Base-by-base conservation (phyloP, 257 asterid genomes). In the Euphrasia confusa region DNA sequence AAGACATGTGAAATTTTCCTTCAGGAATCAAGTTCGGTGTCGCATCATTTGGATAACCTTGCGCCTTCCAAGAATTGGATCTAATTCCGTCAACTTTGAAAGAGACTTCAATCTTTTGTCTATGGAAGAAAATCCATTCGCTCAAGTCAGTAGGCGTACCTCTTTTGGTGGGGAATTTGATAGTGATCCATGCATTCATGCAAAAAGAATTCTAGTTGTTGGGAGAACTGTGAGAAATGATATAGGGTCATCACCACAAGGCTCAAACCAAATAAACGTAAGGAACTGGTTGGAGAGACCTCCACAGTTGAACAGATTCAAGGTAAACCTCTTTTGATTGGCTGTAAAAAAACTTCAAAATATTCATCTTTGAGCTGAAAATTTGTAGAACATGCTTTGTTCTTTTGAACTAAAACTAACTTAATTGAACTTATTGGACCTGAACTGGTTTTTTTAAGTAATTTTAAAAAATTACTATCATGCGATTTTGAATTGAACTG, bases 31-130 rank as follows among this genome's bases (percentile, higher is more conserved):
- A 61, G 89, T 90, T 65, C 81, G 85, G 53, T 89, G 97, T 75
- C 97, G 99, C 72, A 77, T 92, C 65, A 84, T 92, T 76, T 92
- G 99, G 99, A 79, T 92, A 63, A 83, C 81, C 32, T 67, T 92
- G 72, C 84, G 88, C 39, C 95, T 92, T 60, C 96, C 87, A 30
- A 83, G 68, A 76, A 37, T 67, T 69, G 96, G 91, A 69, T 89
- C 91, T n/a, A 84, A 75, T 73, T 92, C 97, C 50, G 78, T 86
- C 54, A 82, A 79, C 73, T 70, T 92, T 49, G 99, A 79, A 64
- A 89, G 65, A 78, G 86, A 84, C 65, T 65, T 89, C 5, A 68
- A 72, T 63, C 95, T 80, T 67, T 68, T 89, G 78, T 86, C 96
- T 14, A 57, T 86, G 59, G 99, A 89, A 78, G 97, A 92, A 84